Evolutionary conservation across 345 rosid species (phyloP).

Genomic region (Rhodamnia rubescens): DNA sequence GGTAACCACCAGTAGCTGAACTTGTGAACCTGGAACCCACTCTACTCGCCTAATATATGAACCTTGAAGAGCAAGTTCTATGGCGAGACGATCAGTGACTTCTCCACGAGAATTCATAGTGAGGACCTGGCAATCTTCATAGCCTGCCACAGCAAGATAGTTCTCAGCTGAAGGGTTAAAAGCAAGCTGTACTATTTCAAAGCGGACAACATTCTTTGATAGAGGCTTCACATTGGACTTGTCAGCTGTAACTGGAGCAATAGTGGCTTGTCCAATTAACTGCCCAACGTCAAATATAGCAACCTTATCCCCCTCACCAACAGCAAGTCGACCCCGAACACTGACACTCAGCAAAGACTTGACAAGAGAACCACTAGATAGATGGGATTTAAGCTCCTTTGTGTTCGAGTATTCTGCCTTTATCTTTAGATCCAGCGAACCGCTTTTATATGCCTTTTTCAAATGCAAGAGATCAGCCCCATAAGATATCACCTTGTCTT

Average conservation of each 20-base stretch:
- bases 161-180: slow-evolving; percentile 78
- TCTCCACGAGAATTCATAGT: slow-evolving; percentile 91
- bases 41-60: slow-evolving; percentile 79
- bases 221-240: slow-evolving; percentile 93
- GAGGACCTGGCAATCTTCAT: slow-evolving; percentile 94
- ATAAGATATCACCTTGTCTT: slow-evolving; percentile 71
- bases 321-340: slow-evolving; percentile 94
- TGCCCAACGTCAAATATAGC: slow-evolving; percentile 91
- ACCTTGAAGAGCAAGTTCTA: slow-evolving; percentile 95
- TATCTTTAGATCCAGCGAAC: slow-evolving; percentile 93
- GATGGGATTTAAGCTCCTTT: slow-evolving; percentile 81
- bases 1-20: slow-evolving; percentile 81
- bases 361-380: slow-evolving; percentile 80
- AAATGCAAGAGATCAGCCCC: slow-evolving; percentile 78
- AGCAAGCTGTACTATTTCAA: slow-evolving; percentile 88
- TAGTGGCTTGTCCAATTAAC: slow-evolving; percentile 84
- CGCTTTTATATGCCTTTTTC: slow-evolving; percentile 95
- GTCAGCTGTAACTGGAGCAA: slow-evolving; percentile 88
- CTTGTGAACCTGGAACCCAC: slow-evolving; percentile 98
- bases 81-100: slow-evolving; percentile 89
- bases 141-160: slow-evolving; percentile 95
- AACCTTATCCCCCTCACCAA: slow-evolving; percentile 99
- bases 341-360: slow-evolving; percentile 93
- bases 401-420: slow-evolving; percentile 92
- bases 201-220: slow-evolving; percentile 87